Base-by-base conservation (phyloP, 371 early-diverging fungal species). In the Neoconidiobolus thromboides region DNA sequence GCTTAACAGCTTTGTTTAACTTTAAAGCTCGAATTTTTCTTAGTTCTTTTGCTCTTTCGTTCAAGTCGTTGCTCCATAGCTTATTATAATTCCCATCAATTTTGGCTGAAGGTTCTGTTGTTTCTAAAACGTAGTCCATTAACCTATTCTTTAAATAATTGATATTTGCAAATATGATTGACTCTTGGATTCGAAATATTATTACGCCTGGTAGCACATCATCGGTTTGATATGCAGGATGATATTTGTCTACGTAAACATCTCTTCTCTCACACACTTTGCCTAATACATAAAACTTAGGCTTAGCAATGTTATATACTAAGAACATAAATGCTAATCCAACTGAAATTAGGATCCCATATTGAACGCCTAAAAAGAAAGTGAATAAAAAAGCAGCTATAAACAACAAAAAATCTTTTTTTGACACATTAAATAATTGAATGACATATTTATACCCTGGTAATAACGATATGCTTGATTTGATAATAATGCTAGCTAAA, bases 251-350 rank as follows among this genome's bases (percentile, higher is more conserved):
- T n/a, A 60, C 51, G 47, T 52, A 42, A 49, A 61, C 46, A 0
- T 55, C 48, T n/a, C 62, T 58, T 4, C 62, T 58, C 14, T 67
- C 68, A 37, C 46, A n/a, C 40, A 67, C 62, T 9, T 62, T 58
- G 26, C 68, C 68, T 2, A 78, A 58, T 5, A 65, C 68, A 58
- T 65, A 68, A 61, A 71, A 68, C 3, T 70, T 67, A 38, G 87
- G 84, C n/a, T 81, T 76, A 3, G 87, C 87, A 56, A 83, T 68
- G 37, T 82, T 78, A 68, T 77, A 68, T 12, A 87, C 68, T 1
- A 87, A 71, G 43, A 83, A 73, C 12, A 77, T 61, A 36, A 79
- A 66, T 0, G 84, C 72, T 55, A 83, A 69, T 10, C 66, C 77
- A 7, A 80, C 80, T 5, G 83, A 74, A 3, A 70, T 71, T 61